Conservation (phyloP, 2,329 filamentous ascomycete genomes). For the Tricladium varicosporioides region DNA sequence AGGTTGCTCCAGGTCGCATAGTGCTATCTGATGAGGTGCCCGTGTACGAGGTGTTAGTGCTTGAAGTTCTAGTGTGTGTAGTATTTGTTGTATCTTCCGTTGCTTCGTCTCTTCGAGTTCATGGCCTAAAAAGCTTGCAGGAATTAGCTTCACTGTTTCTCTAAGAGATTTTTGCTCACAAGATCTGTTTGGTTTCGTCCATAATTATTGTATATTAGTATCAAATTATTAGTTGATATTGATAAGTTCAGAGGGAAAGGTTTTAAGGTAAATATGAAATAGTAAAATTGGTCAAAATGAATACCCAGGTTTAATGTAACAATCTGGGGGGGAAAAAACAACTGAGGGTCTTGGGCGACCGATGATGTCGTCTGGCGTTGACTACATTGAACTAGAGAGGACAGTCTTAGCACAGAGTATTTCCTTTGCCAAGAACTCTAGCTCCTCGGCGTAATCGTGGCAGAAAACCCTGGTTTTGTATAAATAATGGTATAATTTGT, state of each 20-base stretch:
- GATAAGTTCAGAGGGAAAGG: neutral
- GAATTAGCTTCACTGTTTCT: neutral
- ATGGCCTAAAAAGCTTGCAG: neutral
- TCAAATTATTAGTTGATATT: neutral
- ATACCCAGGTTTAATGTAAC: neutral
- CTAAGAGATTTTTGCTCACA: neutral
- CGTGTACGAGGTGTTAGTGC: too few species aligned
- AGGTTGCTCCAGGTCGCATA: neutral
- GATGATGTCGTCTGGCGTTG: constrained; percentile 16
- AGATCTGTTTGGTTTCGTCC: constrained; percentile 10
- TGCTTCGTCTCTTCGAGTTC: neutral
- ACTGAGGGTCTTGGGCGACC: neutral
- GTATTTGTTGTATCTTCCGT: neutral
- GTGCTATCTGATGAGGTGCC: too few species aligned
- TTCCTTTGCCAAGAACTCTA: too few species aligned
- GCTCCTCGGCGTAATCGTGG: too few species aligned
- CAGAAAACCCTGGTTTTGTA: too few species aligned
- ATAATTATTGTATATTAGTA: constrained; percentile 3
- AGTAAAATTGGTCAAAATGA: neutral
- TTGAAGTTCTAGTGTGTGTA: too few species aligned
- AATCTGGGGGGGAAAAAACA: neutral
- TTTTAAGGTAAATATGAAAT: neutral
- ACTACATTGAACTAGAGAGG: neutral
- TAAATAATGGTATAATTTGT: too few species aligned
- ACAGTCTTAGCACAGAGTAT: too few species aligned